Conservation (phyloP, 1,284 basidiomycete genomes). For the Cryptococcus sp. region DNA sequence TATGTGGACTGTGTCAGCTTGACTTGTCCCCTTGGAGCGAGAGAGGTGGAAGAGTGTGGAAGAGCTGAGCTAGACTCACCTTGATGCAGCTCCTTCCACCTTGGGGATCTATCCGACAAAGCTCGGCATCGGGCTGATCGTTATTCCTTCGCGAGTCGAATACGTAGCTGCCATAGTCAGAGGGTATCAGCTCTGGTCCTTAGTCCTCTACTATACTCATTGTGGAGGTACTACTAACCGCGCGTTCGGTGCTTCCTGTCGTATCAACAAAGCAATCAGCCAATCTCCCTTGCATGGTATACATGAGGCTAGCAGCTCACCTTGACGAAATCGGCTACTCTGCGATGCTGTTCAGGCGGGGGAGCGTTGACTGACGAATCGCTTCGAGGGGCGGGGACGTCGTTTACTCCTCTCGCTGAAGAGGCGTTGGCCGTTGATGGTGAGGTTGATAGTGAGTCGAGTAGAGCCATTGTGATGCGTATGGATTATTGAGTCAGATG, state of each 20-base stretch:
- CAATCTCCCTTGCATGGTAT: background rate
- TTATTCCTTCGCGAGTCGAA: constrained; percentile 50
- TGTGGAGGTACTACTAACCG: constrained; percentile 14
- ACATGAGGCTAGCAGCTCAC: constrained; percentile 29
- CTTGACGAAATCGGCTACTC: constrained; percentile 44
- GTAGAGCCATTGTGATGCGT: constrained; percentile 18
- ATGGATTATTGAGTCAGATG: background rate
- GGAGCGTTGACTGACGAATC: constrained; percentile 43
- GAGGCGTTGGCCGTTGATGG: constrained; percentile 2
- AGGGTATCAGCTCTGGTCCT: background rate
- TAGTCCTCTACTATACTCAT: constrained; percentile 47
- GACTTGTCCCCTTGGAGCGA: background rate
- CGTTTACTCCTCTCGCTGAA: constrained; percentile 33
- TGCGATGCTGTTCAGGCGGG: constrained; percentile 36
- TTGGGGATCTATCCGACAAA: constrained; percentile 61
- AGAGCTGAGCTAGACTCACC: constrained; percentile 55
- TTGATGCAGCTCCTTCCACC: constrained; percentile 64
- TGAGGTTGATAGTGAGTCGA: constrained; percentile 13
- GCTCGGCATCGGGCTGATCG: constrained; percentile 63
- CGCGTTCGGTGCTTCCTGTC: constrained; percentile 35
- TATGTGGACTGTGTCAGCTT: constrained; percentile 36
- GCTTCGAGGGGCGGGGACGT: constrained; percentile 40
- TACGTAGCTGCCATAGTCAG: constrained; percentile 28
- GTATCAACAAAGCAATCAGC: background rate
- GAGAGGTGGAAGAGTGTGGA: constrained; percentile 3